These are phyloP conservation scores for Plasmodium reichenowi DNA, from an alignment of 169 alveolate genomes.

Conservation along the genomic window DNA sequence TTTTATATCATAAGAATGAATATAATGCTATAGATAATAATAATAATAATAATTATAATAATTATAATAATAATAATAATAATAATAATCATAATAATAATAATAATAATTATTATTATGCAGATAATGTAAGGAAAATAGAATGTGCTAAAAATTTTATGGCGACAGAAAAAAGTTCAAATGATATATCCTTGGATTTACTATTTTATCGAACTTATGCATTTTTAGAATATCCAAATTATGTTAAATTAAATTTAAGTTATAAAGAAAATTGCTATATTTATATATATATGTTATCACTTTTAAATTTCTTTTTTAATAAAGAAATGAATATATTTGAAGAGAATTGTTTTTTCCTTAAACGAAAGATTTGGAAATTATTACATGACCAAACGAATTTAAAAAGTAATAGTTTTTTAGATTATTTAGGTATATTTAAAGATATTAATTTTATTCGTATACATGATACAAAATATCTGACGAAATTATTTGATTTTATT, in stretches of 20 bases:
- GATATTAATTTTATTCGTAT: constrained; percentile 23
- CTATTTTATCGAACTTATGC: constrained; percentile 28
- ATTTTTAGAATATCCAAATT: constrained; percentile 64
- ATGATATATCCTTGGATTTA: constrained; percentile 38
- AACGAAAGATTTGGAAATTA: constrained; percentile 44
- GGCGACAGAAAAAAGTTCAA: neutral
- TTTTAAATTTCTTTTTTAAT: constrained; percentile 48
- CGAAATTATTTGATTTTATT: constrained; percentile 5
- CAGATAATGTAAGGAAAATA: neutral
- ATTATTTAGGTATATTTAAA: constrained; percentile 29
- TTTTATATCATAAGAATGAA: neutral
- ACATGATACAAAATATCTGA: constrained; percentile 21
- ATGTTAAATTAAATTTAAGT: constrained; percentile 24
- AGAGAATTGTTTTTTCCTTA: constrained; percentile 69
- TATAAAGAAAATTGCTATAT: constrained; percentile 24
- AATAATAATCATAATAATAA: neutral
- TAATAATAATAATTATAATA: too few relatives aligned
- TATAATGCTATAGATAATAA: neutral
- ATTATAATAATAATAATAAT: neutral
- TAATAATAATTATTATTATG: constrained; percentile 2
- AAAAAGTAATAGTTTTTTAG: constrained; percentile 45
- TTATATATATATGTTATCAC: constrained; percentile 24
- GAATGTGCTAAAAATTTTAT: neutral
- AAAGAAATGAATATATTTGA: constrained; percentile 23
- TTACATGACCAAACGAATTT: constrained; percentile 47